phyloP scores from a whole-genome alignment of 73 alveolate species.

The Symbiodinium natans region DNA sequence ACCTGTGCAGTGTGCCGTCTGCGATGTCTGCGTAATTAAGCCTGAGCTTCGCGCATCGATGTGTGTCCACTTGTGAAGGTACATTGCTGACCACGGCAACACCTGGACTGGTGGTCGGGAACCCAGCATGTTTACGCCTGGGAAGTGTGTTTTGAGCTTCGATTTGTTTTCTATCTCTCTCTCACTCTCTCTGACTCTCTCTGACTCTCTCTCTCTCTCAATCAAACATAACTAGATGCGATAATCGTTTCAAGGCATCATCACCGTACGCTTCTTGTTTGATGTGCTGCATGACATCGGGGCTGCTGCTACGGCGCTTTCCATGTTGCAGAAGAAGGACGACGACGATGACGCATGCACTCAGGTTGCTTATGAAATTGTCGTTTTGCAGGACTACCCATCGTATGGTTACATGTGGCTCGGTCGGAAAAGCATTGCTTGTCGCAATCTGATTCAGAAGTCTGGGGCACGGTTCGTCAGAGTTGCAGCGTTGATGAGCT shows the following conservation, averaged over 20 bases:
- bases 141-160: background rate
- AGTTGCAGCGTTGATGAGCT: no score
- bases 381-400: background rate
- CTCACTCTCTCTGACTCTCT: no score
- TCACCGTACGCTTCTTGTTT: background rate
- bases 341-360: no score
- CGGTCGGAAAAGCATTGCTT: background rate
- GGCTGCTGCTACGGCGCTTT: slow-evolving; percentile 1
- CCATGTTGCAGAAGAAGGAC: slow-evolving; percentile 17
- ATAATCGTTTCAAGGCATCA: no score
- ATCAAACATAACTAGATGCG: no score
- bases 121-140: background rate
- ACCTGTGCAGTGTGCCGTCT: no score
- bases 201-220: no score
- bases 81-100: background rate
- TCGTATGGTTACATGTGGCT: background rate
- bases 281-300: slow-evolving; percentile 28
- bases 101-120: slow-evolving; percentile 14
- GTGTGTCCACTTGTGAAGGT: background rate
- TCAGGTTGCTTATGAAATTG: no score
- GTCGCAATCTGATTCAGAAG: no score
- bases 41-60: background rate
- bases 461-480: no score
- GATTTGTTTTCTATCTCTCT: no score
- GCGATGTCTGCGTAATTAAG: no score